Evolutionary conservation across 371 early-diverging fungal genomes (phyloP).

Genomic region (Mucor saturninus): DNA sequence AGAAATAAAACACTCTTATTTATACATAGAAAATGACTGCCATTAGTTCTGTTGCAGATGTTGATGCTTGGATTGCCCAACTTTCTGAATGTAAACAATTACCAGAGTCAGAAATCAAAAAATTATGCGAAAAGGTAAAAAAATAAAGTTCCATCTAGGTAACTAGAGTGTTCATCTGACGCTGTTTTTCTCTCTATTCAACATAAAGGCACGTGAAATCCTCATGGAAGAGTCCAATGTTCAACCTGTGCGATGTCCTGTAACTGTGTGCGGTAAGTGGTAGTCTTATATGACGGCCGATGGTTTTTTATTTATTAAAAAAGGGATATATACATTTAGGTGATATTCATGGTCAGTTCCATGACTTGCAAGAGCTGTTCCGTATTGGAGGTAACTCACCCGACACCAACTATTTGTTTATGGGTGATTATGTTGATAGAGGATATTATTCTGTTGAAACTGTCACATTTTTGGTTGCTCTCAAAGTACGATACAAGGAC

Average conservation of each 20-base stretch:
- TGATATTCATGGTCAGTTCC: constrained; percentile 99
- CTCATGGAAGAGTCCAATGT: constrained; percentile 95
- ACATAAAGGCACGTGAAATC: constrained; percentile 83
- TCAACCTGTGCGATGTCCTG: constrained; percentile 94
- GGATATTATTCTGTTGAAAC: constrained; percentile 99
- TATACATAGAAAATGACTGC: constrained; percentile 36
- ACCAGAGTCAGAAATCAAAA: constrained; percentile 92
- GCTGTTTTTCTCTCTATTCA: not conserved
- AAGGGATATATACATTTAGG: constrained; percentile 27
- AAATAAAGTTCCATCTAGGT: constrained; percentile 1
- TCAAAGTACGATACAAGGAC: constrained; percentile 97
- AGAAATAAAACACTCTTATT: not conserved
- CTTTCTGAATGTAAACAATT: constrained; percentile 91
- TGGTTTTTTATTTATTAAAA: not conserved
- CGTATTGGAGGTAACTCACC: constrained; percentile 98
- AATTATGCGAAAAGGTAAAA: constrained; percentile 91
- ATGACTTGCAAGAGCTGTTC: constrained; percentile 97
- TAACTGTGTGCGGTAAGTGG: constrained; percentile 90
- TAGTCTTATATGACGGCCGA: too few relatives aligned
- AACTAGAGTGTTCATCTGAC: not conserved
- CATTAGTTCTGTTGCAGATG: constrained; percentile 54
- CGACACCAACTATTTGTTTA: constrained; percentile 97
- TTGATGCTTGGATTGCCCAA: constrained; percentile 90
- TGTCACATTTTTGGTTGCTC: constrained; percentile 89
- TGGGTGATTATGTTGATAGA: constrained; percentile 99